Evolutionary conservation across 2,329 filamentous ascomycete genomes (phyloP).

Genomic region (Aspergillus quadrilineatus): DNA sequence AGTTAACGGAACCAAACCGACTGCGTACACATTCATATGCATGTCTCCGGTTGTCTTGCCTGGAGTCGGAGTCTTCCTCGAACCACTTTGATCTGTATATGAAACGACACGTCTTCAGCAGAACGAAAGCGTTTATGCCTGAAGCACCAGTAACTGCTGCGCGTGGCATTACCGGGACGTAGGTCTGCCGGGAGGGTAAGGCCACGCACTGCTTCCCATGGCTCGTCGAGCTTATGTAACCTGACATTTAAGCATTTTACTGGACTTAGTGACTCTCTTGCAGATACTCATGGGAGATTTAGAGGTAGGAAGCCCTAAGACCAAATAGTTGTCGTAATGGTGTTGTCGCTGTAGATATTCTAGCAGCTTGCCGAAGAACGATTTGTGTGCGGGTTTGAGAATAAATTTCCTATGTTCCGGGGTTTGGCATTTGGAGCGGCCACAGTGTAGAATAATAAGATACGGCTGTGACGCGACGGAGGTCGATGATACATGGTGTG

Average conservation of each 20-base stretch:
- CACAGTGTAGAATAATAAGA: background rate
- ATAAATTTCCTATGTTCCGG: slow-evolving; percentile 5
- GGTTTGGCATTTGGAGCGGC: background rate
- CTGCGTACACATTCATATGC: background rate
- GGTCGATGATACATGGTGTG: slow-evolving; percentile 15
- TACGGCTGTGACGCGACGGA: background rate
- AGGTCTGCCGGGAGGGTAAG: background rate
- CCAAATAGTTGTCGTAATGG: background rate
- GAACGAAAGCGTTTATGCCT: slow-evolving; percentile 18
- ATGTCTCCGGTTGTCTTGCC: background rate
- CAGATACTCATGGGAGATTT: background rate
- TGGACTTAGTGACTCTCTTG: background rate
- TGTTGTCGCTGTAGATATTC: background rate
- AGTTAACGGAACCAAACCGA: background rate
- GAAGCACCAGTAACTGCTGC: slow-evolving; percentile 6
- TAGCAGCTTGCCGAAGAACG: slow-evolving; percentile 2
- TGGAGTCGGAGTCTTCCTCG: background rate
- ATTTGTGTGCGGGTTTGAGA: slow-evolving; percentile 8
- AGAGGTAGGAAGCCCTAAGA: background rate
- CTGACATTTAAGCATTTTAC: background rate
- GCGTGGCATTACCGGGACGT: slow-evolving; percentile 9
- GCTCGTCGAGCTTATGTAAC: background rate
- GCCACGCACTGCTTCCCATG: slow-evolving; percentile 13
- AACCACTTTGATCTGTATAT: background rate
- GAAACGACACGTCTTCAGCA: slow-evolving; percentile 15